A percentile compares a stretch with the other conserved stretches of the same genome.
Conservation (phyloP, 306 rosid genomes). For the Prunus mira region DNA sequence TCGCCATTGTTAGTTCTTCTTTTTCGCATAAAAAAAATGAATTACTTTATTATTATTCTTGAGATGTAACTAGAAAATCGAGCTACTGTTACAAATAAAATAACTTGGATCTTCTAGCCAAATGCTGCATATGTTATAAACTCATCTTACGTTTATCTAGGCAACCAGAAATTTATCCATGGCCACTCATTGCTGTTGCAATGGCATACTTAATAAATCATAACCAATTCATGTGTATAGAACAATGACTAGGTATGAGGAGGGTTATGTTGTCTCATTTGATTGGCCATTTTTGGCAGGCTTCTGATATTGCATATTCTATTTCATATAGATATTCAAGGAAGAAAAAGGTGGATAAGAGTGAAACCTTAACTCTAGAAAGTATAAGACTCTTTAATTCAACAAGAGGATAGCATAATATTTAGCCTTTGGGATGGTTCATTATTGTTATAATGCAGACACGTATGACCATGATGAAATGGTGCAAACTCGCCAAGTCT, state of each 20-base stretch:
- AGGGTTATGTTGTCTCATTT: not conserved
- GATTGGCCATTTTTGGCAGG: not conserved
- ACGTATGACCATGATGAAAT: conserved; percentile 41
- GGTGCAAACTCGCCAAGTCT: no score
- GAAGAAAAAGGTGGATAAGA: conserved; percentile 53
- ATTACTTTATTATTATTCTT: not conserved
- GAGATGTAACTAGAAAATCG: not conserved
- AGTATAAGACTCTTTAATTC: conserved; percentile 49
- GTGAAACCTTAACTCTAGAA: conserved; percentile 52
- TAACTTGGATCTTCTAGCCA: not conserved
- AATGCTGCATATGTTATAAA: not conserved
- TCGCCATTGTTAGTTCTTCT: not conserved
- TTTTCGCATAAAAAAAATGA: not conserved
- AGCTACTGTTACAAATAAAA: not conserved
- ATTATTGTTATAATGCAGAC: conserved; percentile 44
- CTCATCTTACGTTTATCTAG: not conserved
- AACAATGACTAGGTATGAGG: not conserved
- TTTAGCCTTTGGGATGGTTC: conserved; percentile 62
- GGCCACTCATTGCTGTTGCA: no score
- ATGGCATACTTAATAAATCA: not conserved
- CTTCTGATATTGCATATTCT: conserved; percentile 16
- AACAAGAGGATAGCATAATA: conserved; percentile 66
- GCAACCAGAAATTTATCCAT: not conserved
- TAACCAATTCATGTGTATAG: not conserved
- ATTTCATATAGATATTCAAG: conserved; percentile 24